Conservation (phyloP, 495 filamentous ascomycete genomes). For the Glutinoglossum americanum region DNA sequence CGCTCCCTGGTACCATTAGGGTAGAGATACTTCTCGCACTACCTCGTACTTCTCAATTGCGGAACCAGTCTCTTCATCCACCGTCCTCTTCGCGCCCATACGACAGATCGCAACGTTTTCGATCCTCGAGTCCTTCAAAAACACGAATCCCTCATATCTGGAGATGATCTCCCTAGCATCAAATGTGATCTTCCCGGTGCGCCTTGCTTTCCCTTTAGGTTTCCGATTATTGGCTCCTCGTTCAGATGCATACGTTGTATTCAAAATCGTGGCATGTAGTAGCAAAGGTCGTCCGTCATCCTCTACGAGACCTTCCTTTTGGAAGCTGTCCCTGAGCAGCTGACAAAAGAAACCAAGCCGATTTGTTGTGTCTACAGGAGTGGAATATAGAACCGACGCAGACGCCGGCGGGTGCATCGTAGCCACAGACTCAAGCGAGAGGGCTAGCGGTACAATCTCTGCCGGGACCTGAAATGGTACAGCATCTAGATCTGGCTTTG, state of each 20-base stretch:
- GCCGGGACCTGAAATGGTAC: constrained; percentile 13
- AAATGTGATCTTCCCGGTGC: constrained; percentile 21
- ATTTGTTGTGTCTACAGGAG: constrained; percentile 31
- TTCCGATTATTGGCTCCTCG: constrained; percentile 4
- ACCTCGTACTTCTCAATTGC: constrained; percentile 1
- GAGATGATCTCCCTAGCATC: constrained; percentile 30
- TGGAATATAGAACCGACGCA: constrained; percentile 33
- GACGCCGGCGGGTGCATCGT: constrained; percentile 18
- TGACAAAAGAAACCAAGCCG: constrained; percentile 42
- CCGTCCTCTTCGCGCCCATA: constrained; percentile 51
- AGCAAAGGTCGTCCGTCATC: constrained; percentile 43
- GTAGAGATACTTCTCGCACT: not conserved
- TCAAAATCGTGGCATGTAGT: constrained; percentile 69
- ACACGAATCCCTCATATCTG: constrained; percentile 29
- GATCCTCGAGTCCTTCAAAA: constrained; percentile 38
- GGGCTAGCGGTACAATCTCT: constrained; percentile 5
- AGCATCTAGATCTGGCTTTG: constrained; percentile 8
- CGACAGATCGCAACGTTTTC: constrained; percentile 48
- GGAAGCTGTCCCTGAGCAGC: constrained; percentile 35
- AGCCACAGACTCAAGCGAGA: constrained; percentile 13
- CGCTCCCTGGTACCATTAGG: not conserved
- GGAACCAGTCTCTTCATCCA: constrained; percentile 12
- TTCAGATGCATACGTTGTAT: constrained; percentile 57
- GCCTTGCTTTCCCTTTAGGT: not conserved
- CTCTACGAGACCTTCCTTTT: constrained; percentile 35